phyloP scores from a whole-genome alignment of 2,329 filamentous ascomycete genomes.

The Myriosclerotinia curreyana region DNA sequence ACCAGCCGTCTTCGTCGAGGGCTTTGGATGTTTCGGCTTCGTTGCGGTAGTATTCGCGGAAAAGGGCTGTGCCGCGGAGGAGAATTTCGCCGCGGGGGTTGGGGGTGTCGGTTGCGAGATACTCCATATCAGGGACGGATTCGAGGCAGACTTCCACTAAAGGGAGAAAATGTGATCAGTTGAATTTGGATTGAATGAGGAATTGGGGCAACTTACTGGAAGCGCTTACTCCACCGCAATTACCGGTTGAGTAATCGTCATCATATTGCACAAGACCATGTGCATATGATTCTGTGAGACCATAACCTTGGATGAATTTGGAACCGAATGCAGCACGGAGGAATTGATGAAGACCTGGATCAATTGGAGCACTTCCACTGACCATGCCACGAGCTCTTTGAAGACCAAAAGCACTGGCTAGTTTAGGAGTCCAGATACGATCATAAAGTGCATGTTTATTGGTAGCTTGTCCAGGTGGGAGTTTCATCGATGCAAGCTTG shows the following conservation, averaged over 20 bases:
- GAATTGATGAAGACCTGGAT: conserved; percentile 84
- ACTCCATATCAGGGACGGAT: conserved; percentile 93
- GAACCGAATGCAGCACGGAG: conserved; percentile 78
- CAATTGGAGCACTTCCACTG: conserved; percentile 85
- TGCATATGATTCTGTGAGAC: conserved; percentile 90
- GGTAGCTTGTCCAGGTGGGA: conserved; percentile 68
- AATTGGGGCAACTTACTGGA: conserved; percentile 13
- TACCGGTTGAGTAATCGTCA: conserved; percentile 72
- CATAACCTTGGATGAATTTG: conserved; percentile 82
- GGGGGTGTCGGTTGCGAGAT: conserved; percentile 82
- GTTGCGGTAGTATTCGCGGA: conserved; percentile 88
- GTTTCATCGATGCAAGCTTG: conserved; percentile 76
- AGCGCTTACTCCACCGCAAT: conserved; percentile 71
- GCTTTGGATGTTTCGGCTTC: conserved; percentile 80
- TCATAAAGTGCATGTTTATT: conserved; percentile 78
- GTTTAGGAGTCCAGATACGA: conserved; percentile 87
- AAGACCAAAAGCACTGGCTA: conserved; percentile 77
- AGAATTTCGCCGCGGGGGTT: conserved; percentile 87
- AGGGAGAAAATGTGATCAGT: neutral
- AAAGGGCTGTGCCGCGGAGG: conserved; percentile 74
- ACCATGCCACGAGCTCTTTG: conserved; percentile 71
- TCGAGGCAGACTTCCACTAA: conserved; percentile 73
- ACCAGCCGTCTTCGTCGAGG: conserved; percentile 89
- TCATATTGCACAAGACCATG: conserved; percentile 65
- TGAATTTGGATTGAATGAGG: neutral